These are phyloP conservation scores for Bruguiera gymnorhiza DNA, from an alignment of 345 rosid species.

Conservation along the genomic window DNA sequence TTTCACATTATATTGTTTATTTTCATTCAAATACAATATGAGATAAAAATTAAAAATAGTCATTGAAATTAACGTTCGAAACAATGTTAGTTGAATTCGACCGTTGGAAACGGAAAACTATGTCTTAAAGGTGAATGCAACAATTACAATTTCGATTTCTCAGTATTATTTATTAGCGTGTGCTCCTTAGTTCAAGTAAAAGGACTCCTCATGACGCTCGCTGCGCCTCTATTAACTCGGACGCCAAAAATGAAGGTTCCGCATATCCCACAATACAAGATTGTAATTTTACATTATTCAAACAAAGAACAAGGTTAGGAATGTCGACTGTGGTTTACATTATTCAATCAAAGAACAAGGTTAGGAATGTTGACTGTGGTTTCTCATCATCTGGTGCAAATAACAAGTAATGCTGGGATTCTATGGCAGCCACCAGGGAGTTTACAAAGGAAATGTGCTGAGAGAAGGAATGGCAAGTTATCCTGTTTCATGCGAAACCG, in stretches of 20 bases:
- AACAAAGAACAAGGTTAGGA: conserved; percentile 24
- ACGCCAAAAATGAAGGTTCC: neutral
- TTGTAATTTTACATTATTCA: conserved; percentile 15
- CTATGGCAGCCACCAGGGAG: conserved; percentile 11
- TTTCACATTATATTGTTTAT: too few species aligned
- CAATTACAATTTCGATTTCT: too few species aligned
- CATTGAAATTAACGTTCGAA: too few species aligned
- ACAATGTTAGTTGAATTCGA: too few species aligned
- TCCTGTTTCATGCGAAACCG: conserved; percentile 13
- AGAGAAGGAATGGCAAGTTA: conserved; percentile 13
- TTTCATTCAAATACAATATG: too few species aligned
- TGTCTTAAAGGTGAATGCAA: too few species aligned
- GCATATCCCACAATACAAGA: conserved; percentile 9
- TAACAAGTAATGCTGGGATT: neutral
- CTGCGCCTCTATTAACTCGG: conserved; percentile 12
- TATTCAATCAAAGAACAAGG: conserved; percentile 22
- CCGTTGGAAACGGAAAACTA: too few species aligned
- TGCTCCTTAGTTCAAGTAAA: neutral
- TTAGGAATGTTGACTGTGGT: conserved; percentile 17
- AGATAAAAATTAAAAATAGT: too few species aligned
- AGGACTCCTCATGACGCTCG: neutral
- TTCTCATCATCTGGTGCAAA: conserved; percentile 16
- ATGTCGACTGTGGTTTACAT: conserved; percentile 11
- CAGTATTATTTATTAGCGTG: too few species aligned
- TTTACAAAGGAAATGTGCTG: conserved; percentile 5